A percentile compares a stretch with the other conserved stretches of the same genome.
phyloP scores from a whole-genome alignment of 768 basidiomycete genomes.

The Leccinum disarticulatum region DNA sequence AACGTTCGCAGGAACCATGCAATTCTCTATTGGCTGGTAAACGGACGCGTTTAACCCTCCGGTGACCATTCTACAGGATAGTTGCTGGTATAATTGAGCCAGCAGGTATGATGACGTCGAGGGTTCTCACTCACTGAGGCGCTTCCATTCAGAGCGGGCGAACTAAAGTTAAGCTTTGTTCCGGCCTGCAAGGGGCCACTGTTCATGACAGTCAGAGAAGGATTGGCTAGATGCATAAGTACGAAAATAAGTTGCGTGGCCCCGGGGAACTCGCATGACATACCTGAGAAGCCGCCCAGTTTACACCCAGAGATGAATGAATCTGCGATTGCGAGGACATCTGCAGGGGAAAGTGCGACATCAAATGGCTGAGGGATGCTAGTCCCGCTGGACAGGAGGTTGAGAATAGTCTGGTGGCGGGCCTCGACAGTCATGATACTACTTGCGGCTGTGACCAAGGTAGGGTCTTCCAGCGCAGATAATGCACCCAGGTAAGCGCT shows the following conservation, averaged over 20 bases:
- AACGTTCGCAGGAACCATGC: conserved; percentile 63
- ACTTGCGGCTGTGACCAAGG: conserved; percentile 62
- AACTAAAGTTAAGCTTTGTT: conserved; percentile 61
- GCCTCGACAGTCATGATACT: conserved; percentile 79
- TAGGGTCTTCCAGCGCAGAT: conserved; percentile 57
- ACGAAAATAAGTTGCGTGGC: neutral
- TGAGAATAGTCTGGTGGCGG: conserved; percentile 79
- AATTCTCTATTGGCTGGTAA: conserved; percentile 56
- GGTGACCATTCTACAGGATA: conserved; percentile 76
- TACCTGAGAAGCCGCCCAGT: conserved; percentile 51
- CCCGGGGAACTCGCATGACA: conserved; percentile 13
- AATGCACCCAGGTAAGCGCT: conserved; percentile 76
- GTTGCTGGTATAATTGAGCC: conserved; percentile 37
- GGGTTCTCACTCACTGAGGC: conserved; percentile 41
- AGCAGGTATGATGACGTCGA: neutral
- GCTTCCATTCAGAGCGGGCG: conserved; percentile 52
- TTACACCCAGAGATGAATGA: conserved; percentile 71
- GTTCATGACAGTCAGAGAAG: conserved; percentile 62
- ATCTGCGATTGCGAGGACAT: conserved; percentile 69
- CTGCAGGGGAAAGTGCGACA: conserved; percentile 62
- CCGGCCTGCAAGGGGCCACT: conserved; percentile 55
- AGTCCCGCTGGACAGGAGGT: conserved; percentile 57
- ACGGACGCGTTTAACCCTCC: conserved; percentile 59
- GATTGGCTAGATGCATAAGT: conserved; percentile 45
- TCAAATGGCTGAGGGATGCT: conserved; percentile 73